Conservation (phyloP, 2,329 filamentous ascomycete genomes). For the Cercospora berteroae region DNA sequence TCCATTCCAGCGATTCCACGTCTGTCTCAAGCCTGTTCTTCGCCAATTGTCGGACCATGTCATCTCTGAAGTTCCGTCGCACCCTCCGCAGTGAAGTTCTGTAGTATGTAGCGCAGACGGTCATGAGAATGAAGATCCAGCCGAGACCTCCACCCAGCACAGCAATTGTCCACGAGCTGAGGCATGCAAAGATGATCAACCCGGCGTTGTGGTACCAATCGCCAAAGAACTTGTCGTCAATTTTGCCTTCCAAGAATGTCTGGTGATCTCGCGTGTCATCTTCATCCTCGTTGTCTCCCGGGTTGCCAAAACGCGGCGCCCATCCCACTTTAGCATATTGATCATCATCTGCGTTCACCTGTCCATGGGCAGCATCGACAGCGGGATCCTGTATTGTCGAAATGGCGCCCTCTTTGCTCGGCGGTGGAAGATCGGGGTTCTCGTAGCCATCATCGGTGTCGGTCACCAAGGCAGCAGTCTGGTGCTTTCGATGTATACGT, state of each 20-base stretch:
- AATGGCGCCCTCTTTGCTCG: constrained; percentile 68
- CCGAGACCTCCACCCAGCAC: constrained; percentile 85
- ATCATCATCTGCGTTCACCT: constrained; percentile 48
- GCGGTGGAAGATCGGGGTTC: constrained; percentile 73
- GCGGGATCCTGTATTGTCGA: constrained; percentile 53
- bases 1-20: constrained; percentile 93
- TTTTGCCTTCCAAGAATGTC: constrained; percentile 77
- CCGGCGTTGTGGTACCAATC: constrained; percentile 98
- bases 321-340: constrained; percentile 67
- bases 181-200: constrained; percentile 89
- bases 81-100: constrained; percentile 91
- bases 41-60: constrained; percentile 83
- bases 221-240: constrained; percentile 89
- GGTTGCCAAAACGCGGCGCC: constrained; percentile 80
- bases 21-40: constrained; percentile 87
- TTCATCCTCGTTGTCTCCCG: constrained; percentile 54
- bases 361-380: constrained; percentile 45
- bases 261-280: constrained; percentile 77
- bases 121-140: constrained; percentile 94
- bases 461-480: constrained; percentile 69
- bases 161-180: constrained; percentile 86
- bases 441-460: constrained; percentile 72
- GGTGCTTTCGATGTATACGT: constrained; percentile 50
- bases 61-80: constrained; percentile 92
- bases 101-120: constrained; percentile 90